Evolutionary conservation across 2,329 filamentous ascomycete species (phyloP), one percentile per base, ranked within the genome.

Genomic region (Neofusicoccum laricinum): DNA sequence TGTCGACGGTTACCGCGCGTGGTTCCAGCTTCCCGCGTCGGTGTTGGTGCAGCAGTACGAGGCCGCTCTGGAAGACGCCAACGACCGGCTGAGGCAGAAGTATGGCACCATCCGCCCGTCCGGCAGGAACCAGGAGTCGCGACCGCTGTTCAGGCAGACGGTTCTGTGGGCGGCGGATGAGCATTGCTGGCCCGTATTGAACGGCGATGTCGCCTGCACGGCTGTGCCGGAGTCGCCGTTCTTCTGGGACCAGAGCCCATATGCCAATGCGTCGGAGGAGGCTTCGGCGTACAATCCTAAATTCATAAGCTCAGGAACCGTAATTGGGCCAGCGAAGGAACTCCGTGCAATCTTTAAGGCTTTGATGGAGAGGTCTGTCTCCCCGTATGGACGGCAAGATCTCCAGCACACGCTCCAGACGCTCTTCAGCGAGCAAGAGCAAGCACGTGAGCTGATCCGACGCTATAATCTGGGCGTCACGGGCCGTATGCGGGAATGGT

Each of bases 21-120:
- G 87, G 77, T 86, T 90, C 65, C 88, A 91, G 72, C 77, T 90
- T 2, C 86, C 87, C 0, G 83, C 86, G 2, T 84, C 88, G 46
- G 79, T 90, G 19, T 76, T 90, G 67, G 82, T 91, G 30, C 77
- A 83, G 67, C 82, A 88, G 48, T 91, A 90, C 72, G 84, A 87
- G 67, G 76, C 79, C 14, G 76, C 86, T 15, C 72, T 84, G 17
- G 76, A 79, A n/a, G 79, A 80, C 58, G 84, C 82, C 32, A 86
- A 90, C 67, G 72, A 75, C 36, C 80, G 82, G 30, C 74, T 89
- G 46, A 75, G 77, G 40, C 73, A 79, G 58, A 81, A 79, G 43
- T 86, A 86, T 67, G 83, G 83, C 2, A 70, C 30, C 19, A 10
- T 64, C 3, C 65, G 70, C n/a, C 62, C 66, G 14, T 46, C 68